Percentiles rank a stretch among this genome's conserved stretches.
phyloP scores from a whole-genome alignment of 2,329 filamentous ascomycete genomes.

The Alternaria atra region DNA sequence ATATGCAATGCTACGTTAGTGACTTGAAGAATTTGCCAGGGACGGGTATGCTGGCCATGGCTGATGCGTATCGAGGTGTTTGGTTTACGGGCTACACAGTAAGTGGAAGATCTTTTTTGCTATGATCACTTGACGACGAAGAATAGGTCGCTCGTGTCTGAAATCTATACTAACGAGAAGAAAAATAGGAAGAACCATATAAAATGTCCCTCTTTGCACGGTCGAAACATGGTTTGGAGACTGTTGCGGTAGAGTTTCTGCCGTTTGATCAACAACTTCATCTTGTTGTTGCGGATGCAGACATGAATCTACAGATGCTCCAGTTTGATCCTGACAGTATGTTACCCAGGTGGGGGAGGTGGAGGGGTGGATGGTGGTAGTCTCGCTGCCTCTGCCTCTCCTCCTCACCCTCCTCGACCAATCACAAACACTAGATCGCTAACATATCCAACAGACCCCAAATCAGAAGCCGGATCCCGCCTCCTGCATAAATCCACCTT shows the following conservation, averaged over 20 bases:
- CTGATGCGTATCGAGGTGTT: slow-evolving; percentile 89
- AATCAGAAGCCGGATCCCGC: slow-evolving; percentile 87
- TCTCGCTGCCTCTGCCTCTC: too few relatives aligned
- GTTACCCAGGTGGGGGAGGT: slow-evolving; percentile 54
- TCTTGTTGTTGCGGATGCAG: slow-evolving; percentile 82
- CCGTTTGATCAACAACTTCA: slow-evolving; percentile 84
- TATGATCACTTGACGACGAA: neutral
- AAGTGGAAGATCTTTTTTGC: slow-evolving; percentile 32
- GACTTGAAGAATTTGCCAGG: slow-evolving; percentile 83
- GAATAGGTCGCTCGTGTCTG: neutral
- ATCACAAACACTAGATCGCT: neutral
- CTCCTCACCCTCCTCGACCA: too few relatives aligned
- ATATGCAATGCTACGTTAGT: slow-evolving; percentile 93
- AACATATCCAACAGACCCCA: slow-evolving; percentile 71
- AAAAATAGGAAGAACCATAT: slow-evolving; percentile 82
- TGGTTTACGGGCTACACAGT: slow-evolving; percentile 95
- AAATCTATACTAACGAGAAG: slow-evolving; percentile 19
- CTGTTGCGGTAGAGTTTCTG: slow-evolving; percentile 84
- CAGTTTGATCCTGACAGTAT: slow-evolving; percentile 95
- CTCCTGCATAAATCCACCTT: slow-evolving; percentile 90
- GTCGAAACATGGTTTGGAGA: slow-evolving; percentile 78
- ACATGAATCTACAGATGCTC: slow-evolving; percentile 86
- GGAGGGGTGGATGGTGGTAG: neutral
- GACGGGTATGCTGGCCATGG: slow-evolving; percentile 86
- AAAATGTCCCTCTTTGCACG: slow-evolving; percentile 94